Evolutionary conservation across 2,329 filamentous ascomycete species (phyloP).

Genomic region (Venturiaceae sp.): DNA sequence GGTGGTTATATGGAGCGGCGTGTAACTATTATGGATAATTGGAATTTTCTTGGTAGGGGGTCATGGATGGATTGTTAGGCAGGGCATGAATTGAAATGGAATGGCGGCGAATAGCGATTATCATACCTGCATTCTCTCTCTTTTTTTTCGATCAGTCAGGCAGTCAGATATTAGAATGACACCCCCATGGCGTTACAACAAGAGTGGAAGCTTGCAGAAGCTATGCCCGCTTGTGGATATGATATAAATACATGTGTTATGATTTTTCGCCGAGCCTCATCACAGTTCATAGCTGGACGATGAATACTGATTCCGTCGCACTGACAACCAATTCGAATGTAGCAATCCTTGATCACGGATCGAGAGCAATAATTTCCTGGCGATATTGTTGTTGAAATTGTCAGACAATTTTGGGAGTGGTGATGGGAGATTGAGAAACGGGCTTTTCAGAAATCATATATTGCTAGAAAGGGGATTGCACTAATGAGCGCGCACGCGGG

Average conservation of each 20-base stretch:
- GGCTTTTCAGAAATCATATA: too few relatives aligned
- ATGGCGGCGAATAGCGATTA: neutral
- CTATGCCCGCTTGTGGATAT: neutral
- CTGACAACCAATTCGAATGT: too few relatives aligned
- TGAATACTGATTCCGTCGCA: too few relatives aligned
- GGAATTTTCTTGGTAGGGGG: neutral
- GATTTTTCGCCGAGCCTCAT: neutral
- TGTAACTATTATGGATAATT: neutral
- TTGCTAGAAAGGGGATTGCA: too few relatives aligned
- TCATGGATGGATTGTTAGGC: neutral
- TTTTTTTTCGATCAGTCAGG: neutral
- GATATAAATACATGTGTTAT: neutral
- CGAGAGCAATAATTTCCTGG: too few relatives aligned
- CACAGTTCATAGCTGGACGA: too few relatives aligned
- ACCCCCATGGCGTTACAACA: neutral
- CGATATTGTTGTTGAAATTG: too few relatives aligned
- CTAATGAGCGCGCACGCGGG: too few relatives aligned
- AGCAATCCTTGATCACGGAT: too few relatives aligned
- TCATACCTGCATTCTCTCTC: neutral
- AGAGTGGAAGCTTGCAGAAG: neutral
- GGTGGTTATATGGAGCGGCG: too few relatives aligned
- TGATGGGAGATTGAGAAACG: too few relatives aligned
- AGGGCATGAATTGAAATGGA: neutral
- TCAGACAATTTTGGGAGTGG: too few relatives aligned
- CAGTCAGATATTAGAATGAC: neutral